Conservation (phyloP, 1,284 basidiomycete genomes). For the Puccinia horiana region DNA sequence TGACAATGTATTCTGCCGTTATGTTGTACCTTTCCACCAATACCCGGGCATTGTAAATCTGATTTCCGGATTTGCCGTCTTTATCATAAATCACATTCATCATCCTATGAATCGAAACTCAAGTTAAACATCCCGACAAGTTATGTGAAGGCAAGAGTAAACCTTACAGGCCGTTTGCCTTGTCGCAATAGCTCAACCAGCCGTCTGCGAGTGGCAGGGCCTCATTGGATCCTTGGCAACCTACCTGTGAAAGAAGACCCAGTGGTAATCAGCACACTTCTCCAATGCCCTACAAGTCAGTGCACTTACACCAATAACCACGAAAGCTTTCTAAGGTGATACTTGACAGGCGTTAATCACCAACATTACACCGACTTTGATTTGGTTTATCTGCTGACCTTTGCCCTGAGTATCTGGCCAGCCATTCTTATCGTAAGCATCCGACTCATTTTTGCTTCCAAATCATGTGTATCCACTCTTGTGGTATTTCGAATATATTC, state of each 20-base stretch:
- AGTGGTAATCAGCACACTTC: not conserved
- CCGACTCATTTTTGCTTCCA: not conserved
- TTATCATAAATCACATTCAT: constrained; percentile 9
- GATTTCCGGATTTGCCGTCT: constrained; percentile 2
- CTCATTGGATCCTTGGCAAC: not conserved
- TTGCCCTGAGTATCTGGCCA: constrained; percentile 11
- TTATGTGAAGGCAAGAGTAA: not conserved
- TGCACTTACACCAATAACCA: constrained; percentile 10
- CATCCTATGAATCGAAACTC: not conserved
- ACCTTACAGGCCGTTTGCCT: not conserved
- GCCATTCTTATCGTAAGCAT: not conserved
- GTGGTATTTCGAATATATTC: not conserved
- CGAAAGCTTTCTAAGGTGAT: constrained; percentile 10
- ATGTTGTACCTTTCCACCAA: constrained; percentile 4
- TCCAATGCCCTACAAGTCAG: not conserved
- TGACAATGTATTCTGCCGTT: not conserved
- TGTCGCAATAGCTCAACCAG: constrained; percentile 26
- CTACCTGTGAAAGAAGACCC: not conserved
- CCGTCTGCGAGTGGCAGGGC: constrained; percentile 7
- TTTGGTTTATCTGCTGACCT: not conserved
- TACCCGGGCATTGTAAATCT: not conserved
- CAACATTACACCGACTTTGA: too few relatives aligned
- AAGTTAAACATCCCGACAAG: too few relatives aligned
- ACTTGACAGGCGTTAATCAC: not conserved
- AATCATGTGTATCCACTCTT: not conserved